These are phyloP conservation scores for Lunasporangiospora selenospora DNA, from an alignment of 192 early-diverging fungal species.

Conservation along the genomic window DNA sequence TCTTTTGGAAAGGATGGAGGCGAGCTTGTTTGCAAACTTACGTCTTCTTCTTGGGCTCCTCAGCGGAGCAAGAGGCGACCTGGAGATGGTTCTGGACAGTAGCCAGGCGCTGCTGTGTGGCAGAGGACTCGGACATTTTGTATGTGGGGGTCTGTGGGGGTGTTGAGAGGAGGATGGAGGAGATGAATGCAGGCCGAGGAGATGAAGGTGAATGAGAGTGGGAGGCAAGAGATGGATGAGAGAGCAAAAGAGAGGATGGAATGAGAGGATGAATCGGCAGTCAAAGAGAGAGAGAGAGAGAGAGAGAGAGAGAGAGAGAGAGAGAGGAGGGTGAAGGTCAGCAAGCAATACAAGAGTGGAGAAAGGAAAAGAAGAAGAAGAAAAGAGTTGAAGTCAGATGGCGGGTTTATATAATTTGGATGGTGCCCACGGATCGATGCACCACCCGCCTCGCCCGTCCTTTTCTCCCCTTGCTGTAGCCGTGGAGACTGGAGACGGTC, in stretches of 20 bases:
- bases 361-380: constrained; percentile 2
- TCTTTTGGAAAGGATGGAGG: too few species aligned
- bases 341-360: too few species aligned
- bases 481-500: too few species aligned
- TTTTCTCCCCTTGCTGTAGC: too few species aligned
- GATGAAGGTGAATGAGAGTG: not conserved
- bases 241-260: not conserved
- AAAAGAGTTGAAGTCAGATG: not conserved
- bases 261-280: not conserved
- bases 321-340: not conserved
- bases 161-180: not conserved
- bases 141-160: not conserved
- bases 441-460: too few species aligned
- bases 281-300: not conserved
- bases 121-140: constrained; percentile 39
- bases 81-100: constrained; percentile 41
- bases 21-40: too few species aligned
- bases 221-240: not conserved
- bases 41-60: constrained; percentile 45
- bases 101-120: constrained; percentile 36
- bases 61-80: constrained; percentile 35
- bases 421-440: too few species aligned
- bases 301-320: constrained; percentile 7
- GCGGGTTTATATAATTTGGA: constrained; percentile 18
- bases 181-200: not conserved